Base-by-base conservation (phyloP, 768 basidiomycete genomes). In the Candolleomyces eurysporus region DNA sequence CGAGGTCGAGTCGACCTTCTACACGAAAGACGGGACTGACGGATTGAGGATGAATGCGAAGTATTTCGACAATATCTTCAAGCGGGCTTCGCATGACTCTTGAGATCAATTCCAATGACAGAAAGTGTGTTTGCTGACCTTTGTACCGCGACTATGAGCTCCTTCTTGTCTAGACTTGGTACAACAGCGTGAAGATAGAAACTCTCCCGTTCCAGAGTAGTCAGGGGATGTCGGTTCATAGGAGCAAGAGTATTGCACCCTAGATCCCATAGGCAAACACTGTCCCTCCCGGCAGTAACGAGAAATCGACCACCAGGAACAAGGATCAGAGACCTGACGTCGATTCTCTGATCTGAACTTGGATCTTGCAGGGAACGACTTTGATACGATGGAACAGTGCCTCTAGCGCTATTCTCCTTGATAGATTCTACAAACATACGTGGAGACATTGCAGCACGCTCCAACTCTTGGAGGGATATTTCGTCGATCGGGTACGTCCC, bases 241-340 rank as follows among this genome's bases (percentile, higher is more conserved):
- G 51, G 13, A 32, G 7, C 51, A 13, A n/a, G 2, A 26, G 22
- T 8, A 19, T 14, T 52, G 31, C 32, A 52, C 31, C 51, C 51
- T 13, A 64, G 60, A 36, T 64, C 63, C 60, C 60, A 61, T 11
- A 64, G 51, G 19, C 51, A 52, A 36, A 52, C n/a, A 39, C 14
- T 57, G 14, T 13, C 31, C 13, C 17, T 50, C 32, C 31, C 36
- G 1, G 11, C 11, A n/a, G 55, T 58, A 2, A 64, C 6, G 22
- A 64, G 60, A 45, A 61, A 64, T 6, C 63, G 63, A 6, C 63
- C 63, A 11, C 63, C 63, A 42, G 63, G 53, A 21, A 61, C 43
- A 26, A 64, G 48, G 32, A 54, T 13, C 39, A 54, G 22, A n/a
- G 22, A 13, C 14, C 19, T 26, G 26, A 26, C 53, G 31, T 39